Evolutionary conservation across 176 grass and related monocot genomes (phyloP), one percentile per base, ranked within the genome.

Genomic region (Oryza australiensis): DNA sequence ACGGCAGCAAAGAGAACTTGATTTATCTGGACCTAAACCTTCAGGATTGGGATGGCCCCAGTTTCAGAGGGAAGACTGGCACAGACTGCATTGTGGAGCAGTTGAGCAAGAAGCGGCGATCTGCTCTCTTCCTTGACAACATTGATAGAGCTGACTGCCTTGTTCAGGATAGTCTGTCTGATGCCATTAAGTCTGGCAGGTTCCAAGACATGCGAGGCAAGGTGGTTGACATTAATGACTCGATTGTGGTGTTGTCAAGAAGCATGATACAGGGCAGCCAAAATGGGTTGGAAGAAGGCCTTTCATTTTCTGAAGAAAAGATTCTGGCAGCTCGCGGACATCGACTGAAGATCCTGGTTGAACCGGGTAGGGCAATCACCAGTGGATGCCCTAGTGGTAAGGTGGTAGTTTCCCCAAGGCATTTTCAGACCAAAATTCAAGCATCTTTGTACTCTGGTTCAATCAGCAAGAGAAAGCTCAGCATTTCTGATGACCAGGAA

Each of bases 51-150:
- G 75, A 68, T 34, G 78, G 73, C 72, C 78, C 71, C 24, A 78
- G 68, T 73, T 91, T 84, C 27, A 93, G 87, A 94, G 93, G 93
- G 45, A 95, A 92, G 83, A 90, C 74, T 3, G 94, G 80, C 72
- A 86, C 81, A 42, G 96, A 99, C 77, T 89, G 83, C 72, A 85
- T 99, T 24, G 80, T 84, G 8, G 84, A 83, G 38, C 93, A 99
- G 84, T 86, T 99, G 70, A 75, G 87, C 38, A 95, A 72, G 84
- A 93, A 90, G 70, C 89, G 66, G 13, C 79, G 48, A 55, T 89
- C 85, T 9, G 83, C 95, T 29, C 66, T 99, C 43, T 99, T 91
- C 76, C 87, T 99, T 43, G 83, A 99, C 64, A 99, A 93, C 69
- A 41, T 94, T 3, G 87, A 99, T 49, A 91, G 91, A 80, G 93